Base-by-base conservation (phyloP, 148 eudicot genomes). In the Hydrangea macrophylla region DNA sequence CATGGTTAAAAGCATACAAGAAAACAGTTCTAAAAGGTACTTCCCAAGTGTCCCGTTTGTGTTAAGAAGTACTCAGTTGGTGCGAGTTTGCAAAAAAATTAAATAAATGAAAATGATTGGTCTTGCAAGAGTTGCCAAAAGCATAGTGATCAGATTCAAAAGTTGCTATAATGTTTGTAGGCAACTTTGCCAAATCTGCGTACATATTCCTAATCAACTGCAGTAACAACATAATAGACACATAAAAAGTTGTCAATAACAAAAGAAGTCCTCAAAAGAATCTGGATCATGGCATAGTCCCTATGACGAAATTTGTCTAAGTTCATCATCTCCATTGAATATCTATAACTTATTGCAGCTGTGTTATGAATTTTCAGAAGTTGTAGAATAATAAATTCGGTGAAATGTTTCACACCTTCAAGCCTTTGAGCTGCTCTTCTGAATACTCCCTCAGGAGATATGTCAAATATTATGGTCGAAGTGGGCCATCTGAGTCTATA, bases 401-500 rank as follows among this genome's bases (percentile, higher is more conserved):
- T 25, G 17, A 18, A 30, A 64, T 50, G 15, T 53, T 12, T 60
- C 62, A 30, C 44, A 93, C 98, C 96, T 80, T 78, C 62, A 71
- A 93, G 96, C 76, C 80, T 82, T 36, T 55, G 76, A 67, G 82
- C 72, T 33, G 89, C 71, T 69, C 59, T 64, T 28, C 2, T 64
- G 65, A 75, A 90, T 30, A 90, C 74, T 58, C 58, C 66, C 25
- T 79, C 89, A 3, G 86, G 92, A 51, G 96, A 93, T 44, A 93
- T 60, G 44, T 90, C 95, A 75, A 75, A 90, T 30, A 93, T 72
- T 76, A 93, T 51, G 27, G 92, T 90, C 45, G 96, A 90, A 64
- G 57, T 67, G 13, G 92, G 96, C 98, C 98, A 93, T 18, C 79
- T 79, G 63, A 93, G 87, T 72, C 95, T 72, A 74, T 86, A 93